phyloP scores from a whole-genome alignment of 495 filamentous ascomycete genomes.

The Haplographium delicatum region DNA sequence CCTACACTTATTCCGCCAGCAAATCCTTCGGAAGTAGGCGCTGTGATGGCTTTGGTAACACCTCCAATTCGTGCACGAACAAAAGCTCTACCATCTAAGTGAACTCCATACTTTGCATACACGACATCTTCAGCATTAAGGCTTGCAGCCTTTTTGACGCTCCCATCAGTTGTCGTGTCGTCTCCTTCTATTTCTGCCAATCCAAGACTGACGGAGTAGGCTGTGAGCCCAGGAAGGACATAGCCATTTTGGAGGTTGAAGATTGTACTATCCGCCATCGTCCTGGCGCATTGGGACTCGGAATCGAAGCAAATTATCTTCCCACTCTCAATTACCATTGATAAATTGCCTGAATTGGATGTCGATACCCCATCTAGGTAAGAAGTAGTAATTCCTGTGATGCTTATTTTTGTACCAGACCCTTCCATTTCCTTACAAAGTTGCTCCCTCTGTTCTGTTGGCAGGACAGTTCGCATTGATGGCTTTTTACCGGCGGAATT shows the following conservation, averaged over 20 bases:
- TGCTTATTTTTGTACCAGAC: slow-evolving; percentile 34
- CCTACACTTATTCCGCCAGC: slow-evolving; percentile 44
- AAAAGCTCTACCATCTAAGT: slow-evolving; percentile 40
- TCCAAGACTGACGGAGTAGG: slow-evolving; percentile 47
- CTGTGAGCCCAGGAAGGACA: slow-evolving; percentile 49
- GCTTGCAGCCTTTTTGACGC: slow-evolving; percentile 8
- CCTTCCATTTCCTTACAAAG: slow-evolving; percentile 11
- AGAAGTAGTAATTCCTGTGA: slow-evolving; percentile 42
- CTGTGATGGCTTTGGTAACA: slow-evolving; percentile 44
- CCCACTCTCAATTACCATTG: slow-evolving; percentile 40
- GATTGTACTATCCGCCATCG: slow-evolving; percentile 24
- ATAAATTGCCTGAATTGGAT: slow-evolving; percentile 21
- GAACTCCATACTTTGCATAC: slow-evolving; percentile 45
- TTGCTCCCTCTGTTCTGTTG: slow-evolving; percentile 21
- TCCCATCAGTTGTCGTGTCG: slow-evolving; percentile 39
- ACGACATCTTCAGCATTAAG: slow-evolving; percentile 30
- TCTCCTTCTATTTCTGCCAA: slow-evolving; percentile 53
- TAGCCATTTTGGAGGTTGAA: slow-evolving; percentile 50
- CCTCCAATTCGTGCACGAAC: slow-evolving; percentile 40
- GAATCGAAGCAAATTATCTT: slow-evolving; percentile 45
- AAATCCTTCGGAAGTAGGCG: slow-evolving; percentile 33
- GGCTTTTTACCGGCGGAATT: slow-evolving; percentile 17
- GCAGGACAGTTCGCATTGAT: slow-evolving; percentile 30
- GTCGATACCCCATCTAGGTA: slow-evolving; percentile 25
- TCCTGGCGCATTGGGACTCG: slow-evolving; percentile 28